Conservation (phyloP, 2,329 filamentous ascomycete species). For the Fusarium sp. region DNA sequence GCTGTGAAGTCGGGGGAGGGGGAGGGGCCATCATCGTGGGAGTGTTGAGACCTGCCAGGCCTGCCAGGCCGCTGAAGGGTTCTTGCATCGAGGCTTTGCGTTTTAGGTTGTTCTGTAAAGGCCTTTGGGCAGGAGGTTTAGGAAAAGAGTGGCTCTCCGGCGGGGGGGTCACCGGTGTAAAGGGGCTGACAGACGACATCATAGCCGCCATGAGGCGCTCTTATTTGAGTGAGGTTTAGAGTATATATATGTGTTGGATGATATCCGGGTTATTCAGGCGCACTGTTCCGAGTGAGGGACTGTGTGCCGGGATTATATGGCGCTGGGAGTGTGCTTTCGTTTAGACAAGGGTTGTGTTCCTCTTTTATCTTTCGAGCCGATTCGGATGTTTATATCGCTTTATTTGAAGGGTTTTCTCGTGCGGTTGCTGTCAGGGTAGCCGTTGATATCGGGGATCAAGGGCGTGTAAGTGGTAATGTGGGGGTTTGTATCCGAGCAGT, state of each 20-base stretch:
- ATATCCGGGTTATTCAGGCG: constrained; percentile 7
- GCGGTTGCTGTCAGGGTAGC: constrained; percentile 9
- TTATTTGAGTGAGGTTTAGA: constrained; percentile 22
- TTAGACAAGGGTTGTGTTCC: constrained; percentile 25
- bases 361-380: constrained; percentile 27
- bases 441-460: constrained; percentile 13
- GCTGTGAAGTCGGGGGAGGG: constrained; percentile 41
- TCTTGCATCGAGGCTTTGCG: constrained; percentile 44
- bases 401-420: constrained; percentile 21
- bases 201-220: constrained; percentile 45
- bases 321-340: constrained; percentile 10
- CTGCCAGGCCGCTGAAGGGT: constrained; percentile 25
- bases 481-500: constrained; percentile 15
- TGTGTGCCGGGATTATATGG: constrained; percentile 23
- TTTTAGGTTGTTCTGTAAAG: constrained; percentile 43
- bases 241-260: constrained; percentile 32
- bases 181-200: constrained; percentile 48
- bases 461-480: constrained; percentile 35
- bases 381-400: constrained; percentile 13
- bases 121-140: constrained; percentile 46
- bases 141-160: constrained; percentile 46
- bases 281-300: constrained; percentile 26
- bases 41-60: constrained; percentile 31
- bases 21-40: constrained; percentile 40
- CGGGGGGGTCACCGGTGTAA: constrained; percentile 45